These are phyloP conservation scores for Raddia distichophylla DNA, from an alignment of 176 grass and related monocot species.

Conservation along the genomic window DNA sequence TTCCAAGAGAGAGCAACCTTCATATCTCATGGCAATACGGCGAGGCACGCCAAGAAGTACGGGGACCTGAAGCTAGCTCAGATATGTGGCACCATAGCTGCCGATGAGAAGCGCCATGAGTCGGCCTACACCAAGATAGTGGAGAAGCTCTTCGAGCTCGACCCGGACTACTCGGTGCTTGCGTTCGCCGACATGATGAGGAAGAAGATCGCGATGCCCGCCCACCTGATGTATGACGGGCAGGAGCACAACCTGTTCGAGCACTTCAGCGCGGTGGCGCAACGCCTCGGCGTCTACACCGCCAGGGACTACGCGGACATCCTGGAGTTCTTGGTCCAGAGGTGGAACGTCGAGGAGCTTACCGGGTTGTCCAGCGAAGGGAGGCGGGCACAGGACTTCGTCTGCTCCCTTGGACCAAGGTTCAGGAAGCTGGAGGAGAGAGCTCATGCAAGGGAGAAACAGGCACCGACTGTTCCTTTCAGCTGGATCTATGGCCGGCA, in stretches of 20 bases:
- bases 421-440: constrained; percentile 49
- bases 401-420: constrained; percentile 36
- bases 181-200: constrained; percentile 43
- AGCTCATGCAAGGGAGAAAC: constrained; percentile 15
- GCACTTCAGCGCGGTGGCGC: constrained; percentile 40
- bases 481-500: constrained; percentile 39
- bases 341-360: constrained; percentile 28
- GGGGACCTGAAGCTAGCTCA: constrained; percentile 30
- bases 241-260: constrained; percentile 13
- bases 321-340: constrained; percentile 42
- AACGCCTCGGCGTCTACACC: constrained; percentile 39
- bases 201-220: constrained; percentile 48
- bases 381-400: constrained; percentile 41
- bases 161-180: constrained; percentile 40
- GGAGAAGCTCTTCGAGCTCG: constrained; percentile 43
- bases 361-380: constrained; percentile 41
- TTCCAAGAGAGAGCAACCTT: constrained; percentile 51
- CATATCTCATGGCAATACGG: constrained; percentile 54
- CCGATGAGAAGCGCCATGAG: constrained; percentile 53
- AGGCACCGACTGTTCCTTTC: constrained; percentile 2
- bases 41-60: constrained; percentile 24
- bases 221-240: constrained; percentile 48
- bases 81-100: constrained; percentile 43
- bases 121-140: constrained; percentile 41
- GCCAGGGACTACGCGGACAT: constrained; percentile 46